These are phyloP conservation scores for Aspergillaceae sp. DNA, from an alignment of 2,329 filamentous ascomycete species.

Conservation along the genomic window DNA sequence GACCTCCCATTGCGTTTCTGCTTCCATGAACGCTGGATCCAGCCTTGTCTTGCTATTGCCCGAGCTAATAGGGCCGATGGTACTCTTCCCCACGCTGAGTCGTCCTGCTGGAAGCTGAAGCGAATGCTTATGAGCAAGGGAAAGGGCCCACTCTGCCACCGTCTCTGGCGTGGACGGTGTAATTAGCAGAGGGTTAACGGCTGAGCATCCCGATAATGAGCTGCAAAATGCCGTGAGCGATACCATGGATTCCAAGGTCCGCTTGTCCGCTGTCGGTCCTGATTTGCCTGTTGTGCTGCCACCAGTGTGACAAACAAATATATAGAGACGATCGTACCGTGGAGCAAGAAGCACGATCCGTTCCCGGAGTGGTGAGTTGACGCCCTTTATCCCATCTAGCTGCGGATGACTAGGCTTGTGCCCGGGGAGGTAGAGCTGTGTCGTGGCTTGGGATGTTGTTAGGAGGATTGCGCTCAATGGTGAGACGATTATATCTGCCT, in stretches of 20 bases:
- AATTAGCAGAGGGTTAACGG: constrained; percentile 9
- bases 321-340: constrained; percentile 58
- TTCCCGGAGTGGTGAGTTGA: constrained; percentile 44
- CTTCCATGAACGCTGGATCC: constrained; percentile 36
- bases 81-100: not conserved
- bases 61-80: not conserved
- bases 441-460: constrained; percentile 62
- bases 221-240: constrained; percentile 19
- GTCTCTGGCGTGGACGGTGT: constrained; percentile 20
- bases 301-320: constrained; percentile 51
- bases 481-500: constrained; percentile 62
- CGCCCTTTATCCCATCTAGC: constrained; percentile 9
- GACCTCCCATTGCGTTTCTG: constrained; percentile 59
- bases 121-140: constrained; percentile 43
- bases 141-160: constrained; percentile 48
- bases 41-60: constrained; percentile 2
- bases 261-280: constrained; percentile 5
- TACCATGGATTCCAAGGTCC: constrained; percentile 8
- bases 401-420: constrained; percentile 27
- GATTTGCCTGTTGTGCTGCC: constrained; percentile 12
- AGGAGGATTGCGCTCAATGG: constrained; percentile 60
- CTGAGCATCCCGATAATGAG: constrained; percentile 8
- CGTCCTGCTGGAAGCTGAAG: constrained; percentile 3
- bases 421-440: constrained; percentile 62
- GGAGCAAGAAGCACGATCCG: constrained; percentile 45